Evolutionary conservation across 2,329 filamentous ascomycete genomes (phyloP).

Genomic region (Talaromyces atroroseus): DNA sequence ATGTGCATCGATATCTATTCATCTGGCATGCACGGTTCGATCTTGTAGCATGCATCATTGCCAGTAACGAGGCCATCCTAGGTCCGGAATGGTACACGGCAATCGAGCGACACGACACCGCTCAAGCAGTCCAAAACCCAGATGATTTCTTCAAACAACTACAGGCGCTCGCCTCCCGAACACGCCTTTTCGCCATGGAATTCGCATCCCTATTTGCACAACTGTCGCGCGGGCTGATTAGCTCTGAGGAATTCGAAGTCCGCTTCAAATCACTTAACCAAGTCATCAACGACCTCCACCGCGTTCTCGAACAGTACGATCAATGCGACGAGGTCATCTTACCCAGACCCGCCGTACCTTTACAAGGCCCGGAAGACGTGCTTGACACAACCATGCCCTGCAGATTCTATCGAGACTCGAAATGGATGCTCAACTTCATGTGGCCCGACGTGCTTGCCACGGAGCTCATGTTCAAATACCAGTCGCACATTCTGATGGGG

Average conservation of each 20-base stretch:
- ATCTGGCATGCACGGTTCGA: slow-evolving; percentile 92
- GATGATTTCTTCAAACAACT: slow-evolving; percentile 61
- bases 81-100: slow-evolving; percentile 71
- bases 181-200: slow-evolving; percentile 71
- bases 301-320: slow-evolving; percentile 57
- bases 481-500: slow-evolving; percentile 56
- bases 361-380: slow-evolving; percentile 58
- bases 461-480: slow-evolving; percentile 73
- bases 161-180: slow-evolving; percentile 59
- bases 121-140: slow-evolving; percentile 56
- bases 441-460: slow-evolving; percentile 73
- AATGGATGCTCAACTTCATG: slow-evolving; percentile 70
- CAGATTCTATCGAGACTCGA: slow-evolving; percentile 61
- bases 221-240: slow-evolving; percentile 59
- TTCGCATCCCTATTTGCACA: slow-evolving; percentile 72
- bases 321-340: slow-evolving; percentile 59
- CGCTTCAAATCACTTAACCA: slow-evolving; percentile 55
- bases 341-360: slow-evolving; percentile 53
- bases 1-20: slow-evolving; percentile 66
- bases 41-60: slow-evolving; percentile 75
- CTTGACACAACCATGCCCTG: slow-evolving; percentile 68
- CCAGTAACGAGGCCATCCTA: slow-evolving; percentile 68
- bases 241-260: slow-evolving; percentile 57
- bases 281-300: slow-evolving; percentile 36
- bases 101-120: slow-evolving; percentile 58